Percentiles rank a stretch among this genome's conserved stretches.
phyloP scores from a whole-genome alignment of 225 moss, liverwort and hornwort species.

The Physcomitrium patens region DNA sequence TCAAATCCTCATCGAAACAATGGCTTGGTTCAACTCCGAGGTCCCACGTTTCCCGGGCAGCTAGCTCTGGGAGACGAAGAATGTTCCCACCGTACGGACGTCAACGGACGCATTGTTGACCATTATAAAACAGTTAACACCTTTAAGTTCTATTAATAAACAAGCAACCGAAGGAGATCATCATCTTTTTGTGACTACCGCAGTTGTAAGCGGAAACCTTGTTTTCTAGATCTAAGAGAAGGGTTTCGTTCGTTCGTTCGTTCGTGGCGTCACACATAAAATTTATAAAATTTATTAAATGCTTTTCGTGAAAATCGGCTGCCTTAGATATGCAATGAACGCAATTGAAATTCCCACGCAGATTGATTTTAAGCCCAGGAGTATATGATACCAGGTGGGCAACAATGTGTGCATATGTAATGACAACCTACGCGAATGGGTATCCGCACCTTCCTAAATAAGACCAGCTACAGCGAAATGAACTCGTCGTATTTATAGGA shows the following conservation, averaged over 20 bases:
- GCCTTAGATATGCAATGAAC: too few species aligned
- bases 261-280: too few species aligned
- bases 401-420: neutral
- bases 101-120: conserved; percentile 30
- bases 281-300: too few species aligned
- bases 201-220: too few species aligned
- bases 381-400: neutral
- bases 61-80: neutral
- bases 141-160: neutral
- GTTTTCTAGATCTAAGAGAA: too few species aligned
- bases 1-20: neutral
- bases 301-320: too few species aligned
- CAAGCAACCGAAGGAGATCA: too few species aligned
- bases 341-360: neutral
- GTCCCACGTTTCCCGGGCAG: conserved; percentile 13
- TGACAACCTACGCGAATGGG: neutral
- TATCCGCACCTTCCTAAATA: neutral
- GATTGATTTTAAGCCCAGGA: conserved; percentile 30
- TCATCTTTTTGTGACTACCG: too few species aligned
- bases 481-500: conserved; percentile 9
- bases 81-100: neutral
- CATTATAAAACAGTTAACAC: neutral
- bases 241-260: too few species aligned
- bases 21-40: too few species aligned
- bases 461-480: too few species aligned